Conservation (phyloP, 2,329 filamentous ascomycete species). For the Chalara sp. region DNA sequence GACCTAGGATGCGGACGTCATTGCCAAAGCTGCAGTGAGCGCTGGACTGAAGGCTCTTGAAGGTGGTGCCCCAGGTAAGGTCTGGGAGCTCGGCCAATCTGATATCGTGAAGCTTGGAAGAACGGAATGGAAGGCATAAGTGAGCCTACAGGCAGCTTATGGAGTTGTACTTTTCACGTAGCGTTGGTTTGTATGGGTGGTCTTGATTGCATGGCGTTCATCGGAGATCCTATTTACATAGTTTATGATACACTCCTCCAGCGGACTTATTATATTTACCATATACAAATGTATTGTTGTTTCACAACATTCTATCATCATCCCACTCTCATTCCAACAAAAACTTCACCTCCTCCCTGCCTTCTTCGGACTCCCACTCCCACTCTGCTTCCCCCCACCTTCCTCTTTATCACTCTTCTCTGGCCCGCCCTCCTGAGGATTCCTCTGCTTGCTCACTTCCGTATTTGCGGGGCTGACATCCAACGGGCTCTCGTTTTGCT, state of each 20-base stretch:
- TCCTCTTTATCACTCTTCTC: conserved; percentile 36
- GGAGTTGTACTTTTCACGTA: no score
- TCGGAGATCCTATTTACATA: no score
- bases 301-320: not conserved
- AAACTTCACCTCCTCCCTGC: conserved; percentile 24
- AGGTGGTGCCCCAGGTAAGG: conserved; percentile 34
- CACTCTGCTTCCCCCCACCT: conserved; percentile 29
- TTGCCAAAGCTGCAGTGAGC: conserved; percentile 46
- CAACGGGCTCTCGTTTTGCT: conserved; percentile 40
- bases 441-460: conserved; percentile 45
- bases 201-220: not conserved
- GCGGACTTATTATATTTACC: not conserved
- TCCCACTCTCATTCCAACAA: conserved; percentile 4
- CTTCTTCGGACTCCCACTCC: conserved; percentile 30
- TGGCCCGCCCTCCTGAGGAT: conserved; percentile 34
- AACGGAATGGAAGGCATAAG: conserved; percentile 29
- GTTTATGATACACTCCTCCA: not conserved
- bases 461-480: conserved; percentile 55
- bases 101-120: conserved; percentile 46
- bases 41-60: conserved; percentile 39
- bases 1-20: conserved; percentile 45
- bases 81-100: conserved; percentile 39
- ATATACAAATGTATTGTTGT: not conserved
- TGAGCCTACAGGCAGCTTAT: not conserved
- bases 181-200: not conserved